phyloP scores from a whole-genome alignment of 129 eudicot species.

The Saussurea involucrata region DNA sequence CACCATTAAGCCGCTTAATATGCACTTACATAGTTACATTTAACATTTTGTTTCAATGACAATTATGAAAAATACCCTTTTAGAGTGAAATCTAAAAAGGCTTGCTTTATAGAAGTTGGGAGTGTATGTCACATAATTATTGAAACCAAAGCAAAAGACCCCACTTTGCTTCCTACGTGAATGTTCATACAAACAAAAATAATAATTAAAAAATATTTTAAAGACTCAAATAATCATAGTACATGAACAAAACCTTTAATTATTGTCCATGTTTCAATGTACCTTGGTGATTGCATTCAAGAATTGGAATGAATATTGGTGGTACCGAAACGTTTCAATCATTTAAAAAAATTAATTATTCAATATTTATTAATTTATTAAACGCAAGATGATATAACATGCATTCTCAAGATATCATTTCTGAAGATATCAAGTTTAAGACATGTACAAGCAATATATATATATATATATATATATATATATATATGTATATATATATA shows the following conservation, averaged over 20 bases:
- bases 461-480: too few species aligned
- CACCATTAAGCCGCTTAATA: neutral
- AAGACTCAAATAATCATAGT: neutral
- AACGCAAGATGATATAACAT: neutral
- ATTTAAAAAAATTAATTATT: neutral
- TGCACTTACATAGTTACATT: neutral
- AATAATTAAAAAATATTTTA: neutral
- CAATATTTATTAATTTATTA: neutral
- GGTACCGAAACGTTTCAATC: neutral
- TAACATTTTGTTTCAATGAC: neutral
- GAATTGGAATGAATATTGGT: neutral
- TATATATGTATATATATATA: too few species aligned
- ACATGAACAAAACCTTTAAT: neutral
- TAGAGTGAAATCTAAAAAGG: neutral
- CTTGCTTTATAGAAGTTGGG: neutral
- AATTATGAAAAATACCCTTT: neutral
- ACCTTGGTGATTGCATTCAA: neutral
- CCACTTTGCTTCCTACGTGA: neutral
- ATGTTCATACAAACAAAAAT: neutral
- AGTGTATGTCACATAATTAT: neutral
- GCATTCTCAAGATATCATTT: neutral
- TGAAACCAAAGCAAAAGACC: neutral
- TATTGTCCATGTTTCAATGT: neutral
- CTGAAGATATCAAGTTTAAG: conserved; percentile 21
- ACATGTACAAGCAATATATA: conserved; percentile 32